Evolutionary conservation across 352 stramenopile genomes (phyloP), one percentile per base, ranked within the genome.

Genomic region (Achlya hypogyna): DNA sequence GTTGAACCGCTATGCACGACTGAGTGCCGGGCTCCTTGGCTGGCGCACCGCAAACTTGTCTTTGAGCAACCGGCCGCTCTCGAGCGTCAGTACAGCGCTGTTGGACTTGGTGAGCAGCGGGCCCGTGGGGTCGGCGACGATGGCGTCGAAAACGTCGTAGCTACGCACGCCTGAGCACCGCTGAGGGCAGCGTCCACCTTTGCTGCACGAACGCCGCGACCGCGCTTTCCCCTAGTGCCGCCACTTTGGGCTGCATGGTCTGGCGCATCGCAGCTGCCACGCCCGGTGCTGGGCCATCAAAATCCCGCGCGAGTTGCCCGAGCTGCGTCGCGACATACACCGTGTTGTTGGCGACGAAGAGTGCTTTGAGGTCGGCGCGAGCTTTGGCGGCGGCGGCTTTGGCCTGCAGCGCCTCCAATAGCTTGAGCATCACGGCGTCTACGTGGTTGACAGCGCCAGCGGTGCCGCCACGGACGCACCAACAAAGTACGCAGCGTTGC

Each of bases 331-430:
- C 72, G 16, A 98, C 75, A 69, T 96, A 98, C 45, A 88, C 89
- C 18, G 87, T 93, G 70, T 98, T 98, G 77, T 98, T 98, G 43
- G 92, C 85, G 28, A 97, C 81, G 69, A 98, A 98, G n/a, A 98
- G 73, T 20, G 81, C 75, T 49, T 86, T 87, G 22, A 91, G 68
- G 20, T 85, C 78, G 22, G 71, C 67, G 65, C 81, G 78, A 1
- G 73, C 76, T 71, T 88, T 89, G 31, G 79, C 69, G 45, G 82
- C 75, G 0, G 77, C 66, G 10, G 69, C 78, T 51, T 88, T 90
- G 12, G 70, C 49, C 51, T 79, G 75, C 10, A 93, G 71, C 29
- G 75, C 69, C 32, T 87, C 78, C 5, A 88, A 72, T 3, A 93
- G 70, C 59, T 93, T 84, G 68, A 81, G 88, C 18, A 93, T 59